Evolutionary conservation across 2,329 filamentous ascomycete genomes (phyloP).

Genomic region (Pyricularia pennisetigena): DNA sequence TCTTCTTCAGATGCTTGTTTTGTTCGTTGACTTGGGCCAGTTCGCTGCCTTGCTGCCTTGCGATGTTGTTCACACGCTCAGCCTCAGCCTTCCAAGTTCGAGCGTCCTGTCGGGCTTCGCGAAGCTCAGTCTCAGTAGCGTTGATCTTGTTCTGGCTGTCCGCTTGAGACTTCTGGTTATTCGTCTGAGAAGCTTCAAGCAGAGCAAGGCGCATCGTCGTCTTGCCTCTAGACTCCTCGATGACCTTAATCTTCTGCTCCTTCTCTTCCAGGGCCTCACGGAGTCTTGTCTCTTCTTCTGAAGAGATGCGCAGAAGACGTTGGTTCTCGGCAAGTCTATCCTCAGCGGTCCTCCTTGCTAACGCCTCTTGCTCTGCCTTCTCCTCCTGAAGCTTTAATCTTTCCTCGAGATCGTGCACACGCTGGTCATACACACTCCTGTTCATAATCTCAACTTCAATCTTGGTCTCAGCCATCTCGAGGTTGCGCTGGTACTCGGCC

Average conservation of each 20-base stretch:
- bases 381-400: conserved; percentile 55
- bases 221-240: conserved; percentile 47
- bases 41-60: conserved; percentile 38
- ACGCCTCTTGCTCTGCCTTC: conserved; percentile 54
- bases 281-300: conserved; percentile 64
- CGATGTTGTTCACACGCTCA: conserved; percentile 45
- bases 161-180: conserved; percentile 39
- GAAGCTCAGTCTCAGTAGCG: conserved; percentile 42
- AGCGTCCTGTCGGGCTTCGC: conserved; percentile 43
- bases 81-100: conserved; percentile 53
- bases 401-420: conserved; percentile 60
- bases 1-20: conserved; percentile 66
- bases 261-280: conserved; percentile 58
- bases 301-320: conserved; percentile 54
- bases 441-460: conserved; percentile 53
- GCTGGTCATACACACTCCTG: conserved; percentile 46
- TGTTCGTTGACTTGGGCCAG: conserved; percentile 38
- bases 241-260: conserved; percentile 52
- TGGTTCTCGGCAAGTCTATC: conserved; percentile 66
- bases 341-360: conserved; percentile 55
- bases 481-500: conserved; percentile 42
- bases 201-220: conserved; percentile 52
- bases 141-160: conserved; percentile 48
- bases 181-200: conserved; percentile 57
- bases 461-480: conserved; percentile 47